Base-by-base conservation (phyloP, 441 rosid genomes). In the Biscutella laevigata region DNA sequence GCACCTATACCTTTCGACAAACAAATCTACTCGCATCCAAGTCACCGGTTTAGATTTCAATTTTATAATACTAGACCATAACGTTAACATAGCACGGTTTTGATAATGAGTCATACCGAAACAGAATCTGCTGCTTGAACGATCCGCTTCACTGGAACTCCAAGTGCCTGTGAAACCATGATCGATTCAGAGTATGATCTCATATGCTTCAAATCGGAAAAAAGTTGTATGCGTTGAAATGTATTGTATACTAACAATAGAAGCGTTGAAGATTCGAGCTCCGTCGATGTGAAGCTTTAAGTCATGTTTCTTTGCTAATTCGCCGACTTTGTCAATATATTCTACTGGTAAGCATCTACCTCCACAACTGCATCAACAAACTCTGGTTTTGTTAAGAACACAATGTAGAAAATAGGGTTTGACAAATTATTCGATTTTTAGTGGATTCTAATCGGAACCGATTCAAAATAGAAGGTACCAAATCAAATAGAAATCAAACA, bases 281-380 rank as follows among this genome's bases (percentile, higher is more conserved):
- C 99, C 96, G 5, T 88, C 95, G 21, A 92, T 82, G 59, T 92
- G 96, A 75, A 88, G 92, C 81, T 88, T 86, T 72, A 92, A 65
- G 20, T 80, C 87, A 58, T 92, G 80, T 70, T 78, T 83, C 71
- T 76, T 81, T 10, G 96, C 96, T 37, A 88, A 35, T 54, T 82
- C 86, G 42, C 95, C 95, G 7, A 88, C 94, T 47, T 37, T 63
- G 63, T 88, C 86, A 0, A 77, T 77, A 21, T 92, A 92, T 43
- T 86, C 94, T 48, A 61, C 69, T 51, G 88, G 71, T 57, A 83
- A 49, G 70, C 95, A 88, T 74, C 73, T 80, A 57, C 98, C 98
- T 8, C 96, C 89, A 33, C 83, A 71, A 71, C 98, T 88, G 79
- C 74, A 66, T 71, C 38, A 44, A 25, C 46, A 57, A 25, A 25